Evolutionary conservation across 208 protist genomes (phyloP).

Genomic region (Phytomonas sp.): DNA sequence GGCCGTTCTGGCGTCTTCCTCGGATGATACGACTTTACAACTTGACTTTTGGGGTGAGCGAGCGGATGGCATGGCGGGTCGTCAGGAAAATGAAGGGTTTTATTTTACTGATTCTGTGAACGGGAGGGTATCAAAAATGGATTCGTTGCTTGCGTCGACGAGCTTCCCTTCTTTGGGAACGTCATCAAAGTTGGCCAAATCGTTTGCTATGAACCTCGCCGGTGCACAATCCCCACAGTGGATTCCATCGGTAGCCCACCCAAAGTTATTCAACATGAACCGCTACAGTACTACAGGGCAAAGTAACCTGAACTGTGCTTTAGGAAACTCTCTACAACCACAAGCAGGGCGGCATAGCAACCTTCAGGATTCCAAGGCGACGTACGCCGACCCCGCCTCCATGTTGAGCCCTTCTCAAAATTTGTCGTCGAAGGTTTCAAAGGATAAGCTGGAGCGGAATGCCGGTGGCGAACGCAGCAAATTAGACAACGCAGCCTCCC

Average conservation of each 20-base stretch:
- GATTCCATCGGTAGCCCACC: not conserved
- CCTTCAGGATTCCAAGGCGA: not conserved
- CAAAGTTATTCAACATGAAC: not conserved
- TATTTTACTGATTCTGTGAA: not conserved
- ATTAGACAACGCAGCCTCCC: not conserved
- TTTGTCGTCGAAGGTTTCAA: not conserved
- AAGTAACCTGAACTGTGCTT: not conserved
- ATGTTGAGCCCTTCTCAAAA: not conserved
- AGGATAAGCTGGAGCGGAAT: not conserved
- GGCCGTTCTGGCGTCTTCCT: conserved; percentile 35
- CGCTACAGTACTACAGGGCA: not conserved
- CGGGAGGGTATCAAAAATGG: not conserved
- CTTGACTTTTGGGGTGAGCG: not conserved
- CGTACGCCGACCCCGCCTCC: not conserved
- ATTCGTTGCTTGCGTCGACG: not conserved
- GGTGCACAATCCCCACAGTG: not conserved
- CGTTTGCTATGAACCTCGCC: not conserved
- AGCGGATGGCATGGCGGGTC: not conserved
- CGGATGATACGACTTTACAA: conserved; percentile 3
- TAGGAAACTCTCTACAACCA: not conserved
- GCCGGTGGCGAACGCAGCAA: not conserved
- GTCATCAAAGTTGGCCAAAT: not conserved
- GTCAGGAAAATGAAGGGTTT: not conserved
- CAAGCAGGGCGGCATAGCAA: not conserved
- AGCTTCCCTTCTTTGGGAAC: not conserved